Evolutionary conservation across 176 grass and related monocot species (phyloP).

Genomic region (Cymbopogon citratus): DNA sequence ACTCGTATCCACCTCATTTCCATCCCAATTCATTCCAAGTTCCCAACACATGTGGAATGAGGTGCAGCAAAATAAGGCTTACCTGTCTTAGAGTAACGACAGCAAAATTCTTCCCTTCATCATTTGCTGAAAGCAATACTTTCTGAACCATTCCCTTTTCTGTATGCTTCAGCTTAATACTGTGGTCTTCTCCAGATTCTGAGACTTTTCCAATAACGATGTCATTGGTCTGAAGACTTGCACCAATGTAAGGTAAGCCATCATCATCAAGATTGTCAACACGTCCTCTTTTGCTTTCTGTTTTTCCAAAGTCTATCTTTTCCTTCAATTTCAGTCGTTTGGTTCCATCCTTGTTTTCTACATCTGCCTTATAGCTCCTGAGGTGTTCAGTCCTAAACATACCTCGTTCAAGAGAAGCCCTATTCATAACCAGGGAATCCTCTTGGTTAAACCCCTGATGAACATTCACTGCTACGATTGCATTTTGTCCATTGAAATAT

Average conservation of each 20-base stretch:
- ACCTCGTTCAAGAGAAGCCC: constrained; percentile 79
- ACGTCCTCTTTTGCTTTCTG: constrained; percentile 80
- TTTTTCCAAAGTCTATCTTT: constrained; percentile 79
- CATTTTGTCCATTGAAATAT: constrained; percentile 97
- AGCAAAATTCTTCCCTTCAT: constrained; percentile 90
- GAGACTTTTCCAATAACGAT: constrained; percentile 89
- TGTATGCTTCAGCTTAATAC: constrained; percentile 90
- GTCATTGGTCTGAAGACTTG: constrained; percentile 90
- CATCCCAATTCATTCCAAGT: neutral
- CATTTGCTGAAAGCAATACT: constrained; percentile 87
- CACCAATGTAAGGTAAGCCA: constrained; percentile 82
- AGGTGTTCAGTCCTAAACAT: constrained; percentile 91
- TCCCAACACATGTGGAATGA: neutral
- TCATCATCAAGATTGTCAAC: constrained; percentile 95
- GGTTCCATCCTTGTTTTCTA: constrained; percentile 63
- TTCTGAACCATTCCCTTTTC: constrained; percentile 97
- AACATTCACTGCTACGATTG: constrained; percentile 93
- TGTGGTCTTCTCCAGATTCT: constrained; percentile 73
- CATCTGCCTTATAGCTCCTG: constrained; percentile 79
- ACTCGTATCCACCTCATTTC: neutral
- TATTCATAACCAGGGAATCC: constrained; percentile 98
- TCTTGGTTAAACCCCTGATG: constrained; percentile 98
- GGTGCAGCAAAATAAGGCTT: neutral
- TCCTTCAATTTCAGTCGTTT: constrained; percentile 68
- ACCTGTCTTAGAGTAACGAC: constrained; percentile 89